Conservation (phyloP, 148 eudicot species). For the Simmondsia chinensis region DNA sequence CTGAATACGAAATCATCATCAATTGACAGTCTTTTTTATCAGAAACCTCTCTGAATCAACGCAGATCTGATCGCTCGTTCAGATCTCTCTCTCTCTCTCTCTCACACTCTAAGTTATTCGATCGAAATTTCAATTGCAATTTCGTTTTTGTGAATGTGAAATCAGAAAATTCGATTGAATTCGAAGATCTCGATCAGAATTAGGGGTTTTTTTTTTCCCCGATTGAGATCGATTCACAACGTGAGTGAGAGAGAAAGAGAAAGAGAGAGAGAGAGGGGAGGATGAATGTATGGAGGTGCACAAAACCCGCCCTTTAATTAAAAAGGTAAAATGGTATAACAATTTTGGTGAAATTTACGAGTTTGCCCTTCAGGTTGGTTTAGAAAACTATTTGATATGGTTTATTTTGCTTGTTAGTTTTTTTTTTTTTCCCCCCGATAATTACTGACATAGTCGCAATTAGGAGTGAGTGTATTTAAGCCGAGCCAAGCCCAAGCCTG, state of each 20-base stretch:
- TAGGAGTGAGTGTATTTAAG: no score
- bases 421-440: no score
- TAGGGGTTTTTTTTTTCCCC: conserved; percentile 7
- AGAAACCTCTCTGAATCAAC: conserved; percentile 11
- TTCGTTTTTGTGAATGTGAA: conserved; percentile 1
- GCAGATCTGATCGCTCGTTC: conserved; percentile 18
- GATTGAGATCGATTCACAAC: neutral
- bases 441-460: no score
- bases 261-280: conserved; percentile 10
- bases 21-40: conserved; percentile 7
- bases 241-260: conserved; percentile 8
- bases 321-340: neutral
- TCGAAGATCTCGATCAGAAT: neutral
- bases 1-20: conserved; percentile 27
- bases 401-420: no score
- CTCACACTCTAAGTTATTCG: neutral
- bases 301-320: conserved; percentile 19
- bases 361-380: no score
- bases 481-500: no score
- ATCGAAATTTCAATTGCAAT: no score
- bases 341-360: no score
- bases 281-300: conserved; percentile 44
- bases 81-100: conserved; percentile 6
- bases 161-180: neutral
- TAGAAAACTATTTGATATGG: no score